Evolutionary conservation across 2,329 filamentous ascomycete species (phyloP), one percentile per base, ranked within the genome.

Genomic region (Colletotrichum lini): DNA sequence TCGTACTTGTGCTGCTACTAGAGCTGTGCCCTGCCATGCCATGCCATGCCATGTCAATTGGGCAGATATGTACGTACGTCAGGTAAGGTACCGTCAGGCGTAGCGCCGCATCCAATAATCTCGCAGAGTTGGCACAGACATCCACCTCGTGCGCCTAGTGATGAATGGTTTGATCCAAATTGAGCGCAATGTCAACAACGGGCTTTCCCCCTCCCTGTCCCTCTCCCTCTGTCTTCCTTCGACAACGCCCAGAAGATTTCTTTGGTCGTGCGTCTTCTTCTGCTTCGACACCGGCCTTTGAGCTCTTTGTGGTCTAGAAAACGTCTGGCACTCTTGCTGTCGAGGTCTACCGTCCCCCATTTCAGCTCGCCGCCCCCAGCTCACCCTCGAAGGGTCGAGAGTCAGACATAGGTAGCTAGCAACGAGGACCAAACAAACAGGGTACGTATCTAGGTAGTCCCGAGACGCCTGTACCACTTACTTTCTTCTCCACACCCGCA

Each of bases 401-500:
- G n/a, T 15, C 58, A 40, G 26, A 42, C 30, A 30, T 8, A 30
- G 8, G 30, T 30, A 30, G 30, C 5, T 8, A 44, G 49, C 45
- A 53, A 63, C 35, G 35, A 35, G 45, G n/a, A 62, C 15, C 35
- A 52, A 52, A 62, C 59, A 62, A 52, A 8, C n/a, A 10, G 13
- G 59, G 15, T 62, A 62, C 59, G 59, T 62, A 42, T 26, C 42
- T 26, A 23, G n/a, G n/a, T n/a, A n/a, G 42, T 18, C 30, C 23
- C 16, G 7, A 23, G 50, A 30, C 57, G 68, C 45, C 38, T n/a
- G 47, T 47, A 38, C 35, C 67, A 70, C n/a, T n/a, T n/a, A 70
- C n/a, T n/a, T n/a, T 15, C 56, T 59, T 60, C 45, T 70, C 67
- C 54, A 58, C 53, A 67, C 45, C 38, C 15, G 44, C 50, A 57